A percentile compares a stretch with the other conserved stretches of the same genome.
Evolutionary conservation across 2,329 filamentous ascomycete genomes (phyloP).

Genomic region (Colletotrichum incanum): DNA sequence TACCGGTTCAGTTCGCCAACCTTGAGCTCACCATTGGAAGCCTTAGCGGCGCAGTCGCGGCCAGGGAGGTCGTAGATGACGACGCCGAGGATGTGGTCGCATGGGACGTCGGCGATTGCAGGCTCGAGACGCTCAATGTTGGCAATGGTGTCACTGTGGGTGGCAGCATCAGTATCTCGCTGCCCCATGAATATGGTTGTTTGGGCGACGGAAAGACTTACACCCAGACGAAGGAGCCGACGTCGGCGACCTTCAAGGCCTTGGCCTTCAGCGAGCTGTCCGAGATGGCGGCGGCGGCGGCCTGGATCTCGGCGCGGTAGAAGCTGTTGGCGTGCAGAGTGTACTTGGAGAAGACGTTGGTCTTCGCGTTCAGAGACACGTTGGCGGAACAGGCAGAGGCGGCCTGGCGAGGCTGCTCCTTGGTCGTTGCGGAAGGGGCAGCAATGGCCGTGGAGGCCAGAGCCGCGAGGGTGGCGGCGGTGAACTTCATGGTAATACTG

Average conservation of each 20-base stretch:
- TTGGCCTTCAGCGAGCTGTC: constrained; percentile 49
- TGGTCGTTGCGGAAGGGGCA: constrained; percentile 50
- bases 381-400: constrained; percentile 52
- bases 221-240: constrained; percentile 60
- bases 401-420: constrained; percentile 50
- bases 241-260: constrained; percentile 55
- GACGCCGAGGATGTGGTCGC: constrained; percentile 59
- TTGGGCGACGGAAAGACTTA: constrained; percentile 43
- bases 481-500: constrained; percentile 54
- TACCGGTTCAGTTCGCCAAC: constrained; percentile 65
- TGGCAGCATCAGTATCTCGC: neutral
- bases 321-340: constrained; percentile 58
- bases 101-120: constrained; percentile 54
- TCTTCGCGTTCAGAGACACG: constrained; percentile 56
- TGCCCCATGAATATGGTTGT: too few species aligned
- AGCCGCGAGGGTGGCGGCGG: constrained; percentile 53
- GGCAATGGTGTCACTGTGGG: constrained; percentile 54
- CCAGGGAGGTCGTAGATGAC: constrained; percentile 77
- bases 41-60: constrained; percentile 74
- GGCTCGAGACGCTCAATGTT: constrained; percentile 57
- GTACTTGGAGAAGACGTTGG: constrained; percentile 57
- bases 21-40: constrained; percentile 74
- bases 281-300: constrained; percentile 50
- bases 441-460: constrained; percentile 54
- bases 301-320: constrained; percentile 55